Evolutionary conservation across 495 filamentous ascomycete genomes (phyloP).

Genomic region (Penicillium tannophilum): DNA sequence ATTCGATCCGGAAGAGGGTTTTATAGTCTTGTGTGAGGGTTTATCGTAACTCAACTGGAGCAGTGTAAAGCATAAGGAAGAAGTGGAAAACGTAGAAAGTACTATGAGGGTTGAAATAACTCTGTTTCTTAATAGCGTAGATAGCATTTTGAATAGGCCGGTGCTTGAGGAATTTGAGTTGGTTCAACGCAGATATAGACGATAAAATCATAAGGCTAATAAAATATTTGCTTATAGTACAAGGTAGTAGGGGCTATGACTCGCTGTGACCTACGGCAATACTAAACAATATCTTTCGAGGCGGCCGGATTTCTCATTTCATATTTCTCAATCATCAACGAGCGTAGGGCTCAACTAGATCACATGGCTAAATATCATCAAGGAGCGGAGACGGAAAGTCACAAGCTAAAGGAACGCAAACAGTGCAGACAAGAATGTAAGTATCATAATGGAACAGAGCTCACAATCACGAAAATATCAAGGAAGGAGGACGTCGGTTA

Average conservation of each 20-base stretch:
- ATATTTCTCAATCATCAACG: constrained; percentile 34
- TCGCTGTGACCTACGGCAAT: not conserved
- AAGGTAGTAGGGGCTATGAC: not conserved
- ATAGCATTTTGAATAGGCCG: too few relatives aligned
- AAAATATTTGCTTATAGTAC: too few relatives aligned
- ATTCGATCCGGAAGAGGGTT: not conserved
- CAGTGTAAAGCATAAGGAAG: too few relatives aligned
- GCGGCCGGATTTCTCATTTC: constrained; percentile 50
- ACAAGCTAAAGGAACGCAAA: constrained; percentile 19
- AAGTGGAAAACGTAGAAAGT: too few relatives aligned
- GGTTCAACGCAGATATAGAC: not conserved
- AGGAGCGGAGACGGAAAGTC: constrained; percentile 21
- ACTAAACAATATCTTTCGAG: constrained; percentile 28
- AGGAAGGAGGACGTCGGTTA: constrained; percentile 22
- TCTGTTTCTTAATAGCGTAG: too few relatives aligned
- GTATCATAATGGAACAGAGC: not conserved
- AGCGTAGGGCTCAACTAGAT: constrained; percentile 8
- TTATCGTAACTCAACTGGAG: not conserved
- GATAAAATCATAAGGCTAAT: not conserved
- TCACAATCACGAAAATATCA: not conserved
- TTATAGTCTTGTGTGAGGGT: not conserved
- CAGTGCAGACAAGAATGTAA: constrained; percentile 19
- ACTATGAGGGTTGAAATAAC: too few relatives aligned
- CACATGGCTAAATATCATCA: not conserved
- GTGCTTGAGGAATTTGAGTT: too few relatives aligned